Percentiles rank a stretch among this genome's conserved stretches.
phyloP scores from a whole-genome alignment of 352 stramenopile genomes.

The Globisporangium nunn region DNA sequence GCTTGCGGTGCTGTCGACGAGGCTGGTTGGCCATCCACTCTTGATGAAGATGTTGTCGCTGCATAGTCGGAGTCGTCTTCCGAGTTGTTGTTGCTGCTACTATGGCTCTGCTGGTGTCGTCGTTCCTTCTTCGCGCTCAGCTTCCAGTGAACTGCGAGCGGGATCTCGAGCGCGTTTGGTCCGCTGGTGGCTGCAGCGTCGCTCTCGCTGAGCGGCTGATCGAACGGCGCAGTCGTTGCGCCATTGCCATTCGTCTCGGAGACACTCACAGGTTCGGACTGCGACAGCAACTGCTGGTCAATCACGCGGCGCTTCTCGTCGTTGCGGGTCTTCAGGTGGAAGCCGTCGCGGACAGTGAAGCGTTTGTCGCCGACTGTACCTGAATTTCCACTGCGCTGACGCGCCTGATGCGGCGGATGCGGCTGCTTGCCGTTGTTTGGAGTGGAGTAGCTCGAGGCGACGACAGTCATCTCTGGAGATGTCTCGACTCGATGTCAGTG shows the following conservation, averaged over 20 bases:
- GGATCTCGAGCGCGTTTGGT: background rate
- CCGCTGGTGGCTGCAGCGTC: background rate
- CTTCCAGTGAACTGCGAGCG: slow-evolving; percentile 1
- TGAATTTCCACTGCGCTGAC: background rate
- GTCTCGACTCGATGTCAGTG: no score
- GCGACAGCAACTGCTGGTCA: slow-evolving; percentile 24
- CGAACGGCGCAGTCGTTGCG: no score
- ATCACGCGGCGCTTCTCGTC: slow-evolving; percentile 35
- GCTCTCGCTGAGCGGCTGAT: background rate
- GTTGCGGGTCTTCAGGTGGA: slow-evolving; percentile 58
- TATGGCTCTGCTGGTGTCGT: background rate
- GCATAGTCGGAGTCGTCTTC: background rate
- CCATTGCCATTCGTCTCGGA: background rate
- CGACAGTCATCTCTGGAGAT: background rate
- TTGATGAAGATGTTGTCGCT: no score
- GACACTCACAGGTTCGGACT: background rate
- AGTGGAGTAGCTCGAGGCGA: background rate
- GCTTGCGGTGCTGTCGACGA: background rate
- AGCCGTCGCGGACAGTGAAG: slow-evolving; percentile 63
- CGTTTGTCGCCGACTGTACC: slow-evolving; percentile 17
- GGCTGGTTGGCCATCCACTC: no score
- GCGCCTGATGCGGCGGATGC: slow-evolving; percentile 1
- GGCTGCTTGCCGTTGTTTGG: background rate
- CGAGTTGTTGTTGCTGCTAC: background rate
- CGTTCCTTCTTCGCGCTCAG: slow-evolving; percentile 1